These are phyloP conservation scores for Leishmania gerbilli DNA, from an alignment of 208 protist species.

Conservation along the genomic window DNA sequence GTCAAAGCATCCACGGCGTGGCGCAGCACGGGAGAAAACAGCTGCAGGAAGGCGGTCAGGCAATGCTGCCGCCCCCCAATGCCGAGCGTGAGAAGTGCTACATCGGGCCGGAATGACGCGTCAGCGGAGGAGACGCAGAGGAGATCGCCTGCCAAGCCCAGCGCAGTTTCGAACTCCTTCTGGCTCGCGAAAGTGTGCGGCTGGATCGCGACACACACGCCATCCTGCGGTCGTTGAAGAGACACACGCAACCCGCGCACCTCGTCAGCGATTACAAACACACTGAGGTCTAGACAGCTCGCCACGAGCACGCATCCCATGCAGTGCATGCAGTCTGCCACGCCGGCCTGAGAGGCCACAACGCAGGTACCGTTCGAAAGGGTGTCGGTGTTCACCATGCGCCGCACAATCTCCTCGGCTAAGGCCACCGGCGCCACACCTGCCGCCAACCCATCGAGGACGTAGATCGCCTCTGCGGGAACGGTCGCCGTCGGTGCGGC, in stretches of 20 bases:
- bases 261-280: conserved; percentile 42
- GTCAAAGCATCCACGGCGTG: conserved; percentile 25
- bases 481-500: conserved; percentile 8
- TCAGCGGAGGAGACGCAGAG: conserved; percentile 51
- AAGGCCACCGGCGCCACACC: conserved; percentile 48
- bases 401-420: conserved; percentile 65
- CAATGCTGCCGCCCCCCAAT: conserved; percentile 53
- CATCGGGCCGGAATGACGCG: conserved; percentile 32
- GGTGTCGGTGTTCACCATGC: conserved; percentile 51
- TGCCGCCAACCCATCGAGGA: conserved; percentile 56
- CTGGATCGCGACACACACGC: conserved; percentile 34
- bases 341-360: conserved; percentile 33
- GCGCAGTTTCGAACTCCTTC: conserved; percentile 56
- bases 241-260: conserved; percentile 29
- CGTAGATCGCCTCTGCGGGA: conserved; percentile 36
- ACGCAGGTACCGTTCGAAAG: conserved; percentile 59
- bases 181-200: conserved; percentile 35
- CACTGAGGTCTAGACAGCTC: conserved; percentile 63
- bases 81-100: conserved; percentile 53
- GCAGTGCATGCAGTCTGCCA: conserved; percentile 51
- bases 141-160: conserved; percentile 71
- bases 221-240: background rate
- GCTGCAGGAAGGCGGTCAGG: conserved; percentile 44
- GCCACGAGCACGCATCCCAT: conserved; percentile 63
- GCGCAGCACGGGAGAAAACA: conserved; percentile 50